Evolutionary conservation across 2,329 filamentous ascomycete genomes (phyloP).

Genomic region (Aureobasidium uvarum): DNA sequence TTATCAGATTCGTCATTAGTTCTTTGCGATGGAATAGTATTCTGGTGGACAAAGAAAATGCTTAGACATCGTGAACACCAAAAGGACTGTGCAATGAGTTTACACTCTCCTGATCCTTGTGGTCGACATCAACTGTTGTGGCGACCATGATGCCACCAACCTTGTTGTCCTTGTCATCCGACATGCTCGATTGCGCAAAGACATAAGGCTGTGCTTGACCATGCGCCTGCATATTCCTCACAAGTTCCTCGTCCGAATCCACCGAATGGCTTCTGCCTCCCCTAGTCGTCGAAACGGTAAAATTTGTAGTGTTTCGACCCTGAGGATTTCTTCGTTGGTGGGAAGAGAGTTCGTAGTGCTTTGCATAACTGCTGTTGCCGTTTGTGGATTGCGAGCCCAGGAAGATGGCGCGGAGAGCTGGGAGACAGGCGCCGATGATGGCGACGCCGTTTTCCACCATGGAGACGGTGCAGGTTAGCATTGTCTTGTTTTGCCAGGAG

Average conservation of each 20-base stretch:
- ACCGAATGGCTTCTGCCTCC: not conserved
- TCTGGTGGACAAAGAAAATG: not conserved
- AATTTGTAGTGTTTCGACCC: not conserved
- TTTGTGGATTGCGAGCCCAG: not conserved
- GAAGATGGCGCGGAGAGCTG: conserved; percentile 20
- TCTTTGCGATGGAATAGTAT: not conserved
- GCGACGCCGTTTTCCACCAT: conserved; percentile 24
- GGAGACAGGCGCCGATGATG: conserved; percentile 23
- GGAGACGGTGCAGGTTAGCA: conserved; percentile 22
- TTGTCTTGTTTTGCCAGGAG: conserved; percentile 21
- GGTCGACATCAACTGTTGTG: conserved; percentile 16
- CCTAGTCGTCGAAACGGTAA: not conserved
- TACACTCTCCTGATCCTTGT: conserved; percentile 9
- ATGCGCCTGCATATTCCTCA: conserved; percentile 22
- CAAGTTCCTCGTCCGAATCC: conserved; percentile 18
- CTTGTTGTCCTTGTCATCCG: conserved; percentile 16
- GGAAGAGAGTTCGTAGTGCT: conserved; percentile 18
- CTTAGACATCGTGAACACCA: not conserved
- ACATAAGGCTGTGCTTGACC: conserved; percentile 17
- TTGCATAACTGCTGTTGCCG: conserved; percentile 21
- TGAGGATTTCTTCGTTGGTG: not conserved
- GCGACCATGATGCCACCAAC: conserved; percentile 7
- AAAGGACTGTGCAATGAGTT: not conserved
- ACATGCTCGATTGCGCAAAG: conserved; percentile 7
- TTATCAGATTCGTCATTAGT: not conserved